phyloP scores from a whole-genome alignment of 129 eudicot genomes.

The Centella asiatica region DNA sequence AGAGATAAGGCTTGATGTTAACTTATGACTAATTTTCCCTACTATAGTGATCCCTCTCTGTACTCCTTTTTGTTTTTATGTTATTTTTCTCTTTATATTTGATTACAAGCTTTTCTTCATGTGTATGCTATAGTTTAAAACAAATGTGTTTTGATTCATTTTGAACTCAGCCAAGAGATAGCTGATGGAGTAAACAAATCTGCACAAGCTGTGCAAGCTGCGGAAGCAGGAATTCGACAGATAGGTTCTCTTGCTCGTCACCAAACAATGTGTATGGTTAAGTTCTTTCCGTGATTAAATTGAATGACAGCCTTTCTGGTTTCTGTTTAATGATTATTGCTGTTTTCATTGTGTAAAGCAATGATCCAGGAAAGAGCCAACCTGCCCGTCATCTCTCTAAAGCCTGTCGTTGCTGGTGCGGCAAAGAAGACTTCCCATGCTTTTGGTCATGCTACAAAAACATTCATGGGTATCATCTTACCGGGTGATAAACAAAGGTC shows the following conservation, averaged over 20 bases:
- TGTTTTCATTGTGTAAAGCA: slow-evolving; percentile 32
- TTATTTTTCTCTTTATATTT: too few relatives aligned
- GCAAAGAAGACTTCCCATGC: slow-evolving; percentile 77
- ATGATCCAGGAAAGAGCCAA: slow-evolving; percentile 83
- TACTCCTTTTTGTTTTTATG: too few relatives aligned
- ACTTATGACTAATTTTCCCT: too few relatives aligned
- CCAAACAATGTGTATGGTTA: slow-evolving; percentile 56
- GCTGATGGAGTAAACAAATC: slow-evolving; percentile 80
- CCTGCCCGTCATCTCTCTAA: slow-evolving; percentile 66
- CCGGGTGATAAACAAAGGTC: slow-evolving; percentile 27
- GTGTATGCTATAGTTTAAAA: too few relatives aligned
- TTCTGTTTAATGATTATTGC: neutral
- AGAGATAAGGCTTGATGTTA: too few relatives aligned
- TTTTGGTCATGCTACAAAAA: slow-evolving; percentile 63
- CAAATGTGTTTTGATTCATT: neutral
- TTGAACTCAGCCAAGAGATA: slow-evolving; percentile 68
- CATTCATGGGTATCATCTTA: slow-evolving; percentile 47
- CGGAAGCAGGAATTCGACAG: slow-evolving; percentile 75
- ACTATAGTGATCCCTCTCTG: too few relatives aligned
- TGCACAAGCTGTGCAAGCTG: slow-evolving; percentile 87
- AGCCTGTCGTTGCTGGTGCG: slow-evolving; percentile 68
- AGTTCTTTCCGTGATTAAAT: neutral
- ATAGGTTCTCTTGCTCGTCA: slow-evolving; percentile 67
- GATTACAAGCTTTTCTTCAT: too few relatives aligned
- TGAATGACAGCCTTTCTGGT: neutral